phyloP scores from a whole-genome alignment of 495 filamentous ascomycete genomes.

The Podospora fimiseda region DNA sequence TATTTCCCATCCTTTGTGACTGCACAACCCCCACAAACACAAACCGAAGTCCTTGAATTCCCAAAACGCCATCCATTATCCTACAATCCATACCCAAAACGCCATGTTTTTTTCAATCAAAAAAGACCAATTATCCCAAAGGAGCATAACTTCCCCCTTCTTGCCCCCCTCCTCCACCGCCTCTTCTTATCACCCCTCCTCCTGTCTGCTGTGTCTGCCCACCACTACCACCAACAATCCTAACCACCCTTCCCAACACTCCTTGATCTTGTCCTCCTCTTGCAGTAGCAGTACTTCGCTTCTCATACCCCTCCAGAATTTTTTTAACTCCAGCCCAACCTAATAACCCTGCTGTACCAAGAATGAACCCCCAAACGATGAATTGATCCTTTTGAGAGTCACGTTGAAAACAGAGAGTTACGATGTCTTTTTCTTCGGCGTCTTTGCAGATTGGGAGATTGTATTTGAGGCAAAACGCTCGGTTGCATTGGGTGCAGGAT shows the following conservation, averaged over 20 bases:
- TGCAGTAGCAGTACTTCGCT: neutral
- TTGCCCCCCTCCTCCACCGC: neutral
- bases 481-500: conserved; percentile 79
- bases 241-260: neutral
- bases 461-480: conserved; percentile 81
- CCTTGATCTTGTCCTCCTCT: neutral
- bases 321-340: conserved; percentile 65
- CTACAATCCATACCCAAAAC: too few relatives aligned
- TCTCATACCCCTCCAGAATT: conserved; percentile 48
- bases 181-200: conserved; percentile 2
- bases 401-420: conserved; percentile 87
- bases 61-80: too few relatives aligned
- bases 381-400: conserved; percentile 85
- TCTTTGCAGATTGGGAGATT: conserved; percentile 79
- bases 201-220: neutral
- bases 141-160: neutral
- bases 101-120: too few relatives aligned
- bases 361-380: conserved; percentile 88
- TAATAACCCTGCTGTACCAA: conserved; percentile 76
- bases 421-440: conserved; percentile 78
- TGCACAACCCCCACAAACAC: too few relatives aligned
- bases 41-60: too few relatives aligned
- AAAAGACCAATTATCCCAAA: neutral
- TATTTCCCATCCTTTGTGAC: too few relatives aligned
- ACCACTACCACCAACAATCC: neutral